Evolutionary conservation across 1,139 yeast genomes (phyloP).

Genomic region (Tardiomyces blankii): DNA sequence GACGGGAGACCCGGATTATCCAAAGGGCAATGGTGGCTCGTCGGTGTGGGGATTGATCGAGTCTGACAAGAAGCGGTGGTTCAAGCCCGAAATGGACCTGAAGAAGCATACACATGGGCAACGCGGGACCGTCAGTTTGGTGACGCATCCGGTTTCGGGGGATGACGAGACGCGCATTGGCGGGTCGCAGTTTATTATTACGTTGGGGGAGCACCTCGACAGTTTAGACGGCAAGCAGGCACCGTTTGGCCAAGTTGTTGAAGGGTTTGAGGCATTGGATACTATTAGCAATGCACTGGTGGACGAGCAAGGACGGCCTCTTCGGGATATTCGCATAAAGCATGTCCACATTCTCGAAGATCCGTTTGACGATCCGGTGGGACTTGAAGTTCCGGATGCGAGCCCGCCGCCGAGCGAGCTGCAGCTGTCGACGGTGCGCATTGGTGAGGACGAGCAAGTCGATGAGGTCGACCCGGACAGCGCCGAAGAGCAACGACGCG

Average conservation of each 20-base stretch:
- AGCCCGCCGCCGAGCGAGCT: constrained; percentile 23
- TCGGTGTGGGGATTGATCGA: constrained; percentile 27
- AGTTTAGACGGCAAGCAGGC: constrained; percentile 16
- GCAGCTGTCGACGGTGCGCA: constrained; percentile 29
- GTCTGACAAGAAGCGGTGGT: constrained; percentile 10
- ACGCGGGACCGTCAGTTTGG: constrained; percentile 33
- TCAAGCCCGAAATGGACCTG: constrained; percentile 11
- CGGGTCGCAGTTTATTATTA: constrained; percentile 25
- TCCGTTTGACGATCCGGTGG: constrained; percentile 38
- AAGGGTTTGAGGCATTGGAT: constrained; percentile 38
- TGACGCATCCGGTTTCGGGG: constrained; percentile 6
- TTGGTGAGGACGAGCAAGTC: constrained; percentile 22
- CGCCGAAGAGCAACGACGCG: constrained; percentile 15
- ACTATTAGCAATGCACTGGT: constrained; percentile 31
- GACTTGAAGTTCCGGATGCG: constrained; percentile 12
- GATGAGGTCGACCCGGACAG: constrained; percentile 16
- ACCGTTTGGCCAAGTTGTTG: constrained; percentile 41
- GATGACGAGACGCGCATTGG: constrained; percentile 8
- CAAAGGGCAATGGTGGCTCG: constrained; percentile 27
- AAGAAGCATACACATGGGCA: constrained; percentile 15
- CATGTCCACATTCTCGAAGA: constrained; percentile 42
- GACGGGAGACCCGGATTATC: constrained; percentile 41
- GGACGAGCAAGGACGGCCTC: constrained; percentile 33
- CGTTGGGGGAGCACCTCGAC: constrained; percentile 17
- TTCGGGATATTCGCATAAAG: constrained; percentile 41